phyloP scores from a whole-genome alignment of 768 basidiomycete species.

The Auriscalpium microsporum region DNA sequence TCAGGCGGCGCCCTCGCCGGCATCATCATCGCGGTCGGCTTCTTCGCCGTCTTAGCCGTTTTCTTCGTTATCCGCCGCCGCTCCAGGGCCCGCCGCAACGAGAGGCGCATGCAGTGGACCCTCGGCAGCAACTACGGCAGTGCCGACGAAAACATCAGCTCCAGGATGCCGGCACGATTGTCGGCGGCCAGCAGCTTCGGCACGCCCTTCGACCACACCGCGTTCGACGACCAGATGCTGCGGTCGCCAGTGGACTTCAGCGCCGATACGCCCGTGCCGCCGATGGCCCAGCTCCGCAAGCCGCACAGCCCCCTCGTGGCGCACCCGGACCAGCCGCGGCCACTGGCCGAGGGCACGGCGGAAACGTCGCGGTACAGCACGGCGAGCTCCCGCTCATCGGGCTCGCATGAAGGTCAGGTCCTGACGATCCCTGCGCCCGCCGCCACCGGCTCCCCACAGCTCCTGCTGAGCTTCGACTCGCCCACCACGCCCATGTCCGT shows the following conservation, averaged over 20 bases:
- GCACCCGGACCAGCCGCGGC: too few species aligned
- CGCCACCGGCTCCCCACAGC: not conserved
- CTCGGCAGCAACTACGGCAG: slow-evolving; percentile 20
- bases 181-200: slow-evolving; percentile 53
- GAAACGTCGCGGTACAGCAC: not conserved
- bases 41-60: slow-evolving; percentile 27
- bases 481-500: slow-evolving; percentile 48
- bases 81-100: slow-evolving; percentile 31
- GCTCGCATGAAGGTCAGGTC: not conserved
- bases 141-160: slow-evolving; percentile 8
- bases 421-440: not conserved
- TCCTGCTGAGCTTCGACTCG: slow-evolving; percentile 20
- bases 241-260: not conserved
- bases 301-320: not conserved
- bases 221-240: not conserved
- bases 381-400: slow-evolving; percentile 6
- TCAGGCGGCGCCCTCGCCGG: slow-evolving; percentile 42
- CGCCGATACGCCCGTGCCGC: not conserved
- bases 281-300: slow-evolving; percentile 2
- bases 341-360: not conserved
- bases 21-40: slow-evolving; percentile 26
- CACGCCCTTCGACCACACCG: slow-evolving; percentile 34
- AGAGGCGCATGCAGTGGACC: slow-evolving; percentile 41
- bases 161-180: slow-evolving; percentile 19
- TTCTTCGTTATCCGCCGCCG: slow-evolving; percentile 42